These are phyloP conservation scores for Rickenella mellea DNA, from an alignment of 768 basidiomycete species.

Conservation along the genomic window DNA sequence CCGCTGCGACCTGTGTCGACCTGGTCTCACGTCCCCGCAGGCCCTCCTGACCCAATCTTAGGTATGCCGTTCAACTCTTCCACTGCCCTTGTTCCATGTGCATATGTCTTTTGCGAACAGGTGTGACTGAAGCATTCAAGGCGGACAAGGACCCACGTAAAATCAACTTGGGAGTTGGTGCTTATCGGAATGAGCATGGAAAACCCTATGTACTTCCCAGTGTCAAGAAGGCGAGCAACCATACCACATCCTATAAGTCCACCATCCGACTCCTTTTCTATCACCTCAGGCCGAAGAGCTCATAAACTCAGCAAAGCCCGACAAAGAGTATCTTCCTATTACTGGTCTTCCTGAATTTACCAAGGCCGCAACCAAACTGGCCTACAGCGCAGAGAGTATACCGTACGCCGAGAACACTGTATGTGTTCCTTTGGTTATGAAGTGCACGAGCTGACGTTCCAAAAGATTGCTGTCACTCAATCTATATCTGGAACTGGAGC, in stretches of 20 bases:
- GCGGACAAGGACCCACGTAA: conserved; percentile 87
- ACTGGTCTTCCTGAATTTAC: conserved; percentile 85
- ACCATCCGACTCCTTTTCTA: conserved; percentile 6
- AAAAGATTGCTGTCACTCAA: conserved; percentile 77
- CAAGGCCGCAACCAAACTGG: conserved; percentile 78
- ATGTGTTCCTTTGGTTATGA: conserved; percentile 20
- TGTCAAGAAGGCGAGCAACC: conserved; percentile 64
- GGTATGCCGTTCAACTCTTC: conserved; percentile 36
- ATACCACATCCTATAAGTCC: conserved; percentile 1
- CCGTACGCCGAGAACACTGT: conserved; percentile 68
- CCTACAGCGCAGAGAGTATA: conserved; percentile 75
- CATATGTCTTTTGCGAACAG: conserved; percentile 29
- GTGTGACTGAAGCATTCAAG: conserved; percentile 93
- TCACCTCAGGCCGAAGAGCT: conserved; percentile 62
- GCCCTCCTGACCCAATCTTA: conserved; percentile 89
- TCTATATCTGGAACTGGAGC: conserved; percentile 98
- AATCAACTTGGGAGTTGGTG: conserved; percentile 97
- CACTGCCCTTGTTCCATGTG: no score
- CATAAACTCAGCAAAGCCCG: conserved; percentile 51
- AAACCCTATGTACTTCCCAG: conserved; percentile 90
- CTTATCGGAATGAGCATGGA: conserved; percentile 88
- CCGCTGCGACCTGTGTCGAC: conserved; percentile 44
- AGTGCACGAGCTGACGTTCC: not conserved
- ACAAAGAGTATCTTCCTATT: conserved; percentile 97
- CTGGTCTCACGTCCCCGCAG: conserved; percentile 78